Evolutionary conservation across 2,329 filamentous ascomycete genomes (phyloP), one percentile per base, ranked within the genome.

Genomic region (Colletotrichum coccodes): DNA sequence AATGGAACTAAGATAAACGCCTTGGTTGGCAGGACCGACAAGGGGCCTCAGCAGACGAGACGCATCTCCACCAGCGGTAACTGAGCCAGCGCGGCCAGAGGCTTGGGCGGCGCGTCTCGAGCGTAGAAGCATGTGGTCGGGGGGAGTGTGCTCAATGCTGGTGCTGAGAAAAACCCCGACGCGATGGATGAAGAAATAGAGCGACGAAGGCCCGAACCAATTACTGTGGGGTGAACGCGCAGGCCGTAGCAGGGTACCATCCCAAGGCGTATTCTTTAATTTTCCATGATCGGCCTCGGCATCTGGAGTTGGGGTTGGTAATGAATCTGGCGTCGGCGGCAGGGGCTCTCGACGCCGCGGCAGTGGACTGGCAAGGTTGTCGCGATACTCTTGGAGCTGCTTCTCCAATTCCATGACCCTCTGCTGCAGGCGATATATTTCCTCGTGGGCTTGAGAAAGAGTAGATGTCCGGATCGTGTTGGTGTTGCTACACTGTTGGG

Each of bases 151-250:
- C 36, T 80, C 76, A 6, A 80, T 67, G 6, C 73, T 73, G 6
- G 71, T 67, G n/a, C 74, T 76, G 30, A 83, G 73, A 65, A 78
- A 83, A 9, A 70, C 73, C 54, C 75, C 80, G 71, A 84, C 76
- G 32, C 81, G 78, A 18, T 74, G 73, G 52, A 82, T 81, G 71
- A 81, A 85, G 70, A 81, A 84, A 72, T 79, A 81, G 8, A 78
- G 72, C 12, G 82, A 84, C 11, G 81, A 80, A 1, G 81, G 76
- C 2, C 82, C 83, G 71, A 82, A 84, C 73, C 78, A 82, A 28
- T 79, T 76, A 60, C 74, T 75, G 38, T 78, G 75, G 23, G 74
- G 73, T 3, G 78, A 78, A 7, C 77, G 76, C 5, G 79, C 76
- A 4, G 78, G 77, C 34, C 76, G 73, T 18, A 76, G 77, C 36